Conservation (phyloP, 352 stramenopile species). For the Phytophthora agathidicida region DNA sequence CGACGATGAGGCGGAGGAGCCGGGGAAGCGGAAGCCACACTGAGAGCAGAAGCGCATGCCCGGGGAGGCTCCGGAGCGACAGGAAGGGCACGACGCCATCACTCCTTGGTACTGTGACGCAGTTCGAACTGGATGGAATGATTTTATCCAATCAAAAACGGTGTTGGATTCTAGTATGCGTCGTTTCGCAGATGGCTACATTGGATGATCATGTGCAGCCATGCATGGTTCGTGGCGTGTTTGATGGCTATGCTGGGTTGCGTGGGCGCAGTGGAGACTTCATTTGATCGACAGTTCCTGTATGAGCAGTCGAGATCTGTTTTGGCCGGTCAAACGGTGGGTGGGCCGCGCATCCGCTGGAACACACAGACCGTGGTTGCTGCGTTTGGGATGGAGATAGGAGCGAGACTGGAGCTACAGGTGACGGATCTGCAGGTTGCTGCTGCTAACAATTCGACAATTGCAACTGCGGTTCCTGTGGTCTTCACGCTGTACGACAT, state of each 20-base stretch:
- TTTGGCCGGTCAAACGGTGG: not conserved
- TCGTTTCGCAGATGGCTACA: conserved; percentile 28
- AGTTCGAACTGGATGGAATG: not conserved
- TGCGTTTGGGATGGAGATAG: conserved; percentile 63
- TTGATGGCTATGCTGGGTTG: not conserved
- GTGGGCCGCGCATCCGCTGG: conserved; percentile 44
- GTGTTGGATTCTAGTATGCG: not conserved
- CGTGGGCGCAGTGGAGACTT: conserved; percentile 10
- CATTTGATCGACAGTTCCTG: conserved; percentile 10
- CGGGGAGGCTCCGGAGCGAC: conserved; percentile 26
- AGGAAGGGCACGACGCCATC: conserved; percentile 50
- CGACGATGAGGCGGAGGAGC: not conserved
- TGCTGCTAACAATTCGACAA: not conserved
- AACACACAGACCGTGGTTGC: conserved; percentile 68
- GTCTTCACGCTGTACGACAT: conserved; percentile 67
- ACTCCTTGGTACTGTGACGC: not conserved
- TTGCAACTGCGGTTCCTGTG: conserved; percentile 38
- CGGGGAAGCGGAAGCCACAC: conserved; percentile 44
- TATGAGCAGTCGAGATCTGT: conserved; percentile 11
- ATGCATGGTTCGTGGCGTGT: not conserved
- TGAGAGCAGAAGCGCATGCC: conserved; percentile 60
- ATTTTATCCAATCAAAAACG: not conserved
- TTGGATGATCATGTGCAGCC: conserved; percentile 1
- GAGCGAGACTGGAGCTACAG: conserved; percentile 46
- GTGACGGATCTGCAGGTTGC: conserved; percentile 26